A percentile compares a stretch with the other conserved stretches of the same genome.
These are phyloP conservation scores for Persicaria tinctoria DNA, from an alignment of 148 eudicot species.

Conservation along the genomic window DNA sequence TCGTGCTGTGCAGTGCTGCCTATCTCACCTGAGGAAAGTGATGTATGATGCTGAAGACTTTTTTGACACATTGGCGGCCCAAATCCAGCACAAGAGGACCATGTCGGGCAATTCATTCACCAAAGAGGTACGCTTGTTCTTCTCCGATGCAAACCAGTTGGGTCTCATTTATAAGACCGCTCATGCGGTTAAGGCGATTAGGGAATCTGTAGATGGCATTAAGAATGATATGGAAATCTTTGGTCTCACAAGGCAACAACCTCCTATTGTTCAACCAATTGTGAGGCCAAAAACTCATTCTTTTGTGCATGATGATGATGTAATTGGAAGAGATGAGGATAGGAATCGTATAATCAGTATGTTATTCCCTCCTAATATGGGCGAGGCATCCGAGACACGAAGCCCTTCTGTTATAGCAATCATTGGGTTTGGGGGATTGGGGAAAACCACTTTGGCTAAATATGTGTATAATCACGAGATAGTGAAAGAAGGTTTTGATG, in stretches of 20 bases:
- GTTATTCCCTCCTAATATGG: not conserved
- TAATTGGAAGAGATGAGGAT: not conserved
- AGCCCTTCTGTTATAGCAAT: not conserved
- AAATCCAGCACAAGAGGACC: not conserved
- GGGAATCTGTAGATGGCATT: not conserved
- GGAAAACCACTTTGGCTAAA: not conserved
- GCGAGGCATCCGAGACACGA: not conserved
- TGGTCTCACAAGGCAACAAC: not conserved
- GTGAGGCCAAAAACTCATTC: not conserved
- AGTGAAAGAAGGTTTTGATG: not conserved
- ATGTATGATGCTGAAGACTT: not conserved
- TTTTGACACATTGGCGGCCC: not conserved
- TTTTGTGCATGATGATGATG: not conserved
- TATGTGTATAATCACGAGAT: not conserved
- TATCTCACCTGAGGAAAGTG: not conserved
- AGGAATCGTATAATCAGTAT: not conserved
- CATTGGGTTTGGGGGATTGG: not conserved
- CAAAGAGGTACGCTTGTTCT: not conserved
- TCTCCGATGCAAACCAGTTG: not conserved
- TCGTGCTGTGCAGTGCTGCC: not conserved
- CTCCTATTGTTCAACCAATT: not conserved
- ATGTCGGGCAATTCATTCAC: not conserved
- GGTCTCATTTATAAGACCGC: not conserved
- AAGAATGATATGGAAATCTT: not conserved
- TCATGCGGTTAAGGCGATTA: not conserved